phyloP scores from a whole-genome alignment of 2,329 filamentous ascomycete genomes.

The Fusarium equiseti region DNA sequence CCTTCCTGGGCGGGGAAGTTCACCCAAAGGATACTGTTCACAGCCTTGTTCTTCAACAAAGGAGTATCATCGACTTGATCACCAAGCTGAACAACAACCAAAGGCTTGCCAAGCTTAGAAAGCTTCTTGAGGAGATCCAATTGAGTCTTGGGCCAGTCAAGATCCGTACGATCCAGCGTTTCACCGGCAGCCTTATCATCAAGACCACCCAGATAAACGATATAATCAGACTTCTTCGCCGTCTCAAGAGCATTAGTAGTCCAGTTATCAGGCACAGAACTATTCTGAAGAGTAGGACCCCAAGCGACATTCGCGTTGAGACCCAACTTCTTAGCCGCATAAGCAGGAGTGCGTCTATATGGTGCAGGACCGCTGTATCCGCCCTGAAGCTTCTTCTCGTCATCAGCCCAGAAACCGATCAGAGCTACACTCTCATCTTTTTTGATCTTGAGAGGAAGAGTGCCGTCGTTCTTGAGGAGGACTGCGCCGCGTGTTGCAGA shows the following conservation, averaged over 20 bases:
- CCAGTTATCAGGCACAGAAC: neutral
- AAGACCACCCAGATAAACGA: constrained; percentile 9
- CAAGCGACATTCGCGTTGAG: neutral
- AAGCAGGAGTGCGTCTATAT: neutral
- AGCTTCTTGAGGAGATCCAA: neutral
- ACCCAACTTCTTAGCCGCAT: constrained; percentile 4
- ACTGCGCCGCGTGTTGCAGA: constrained; percentile 6
- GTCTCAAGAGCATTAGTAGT: neutral
- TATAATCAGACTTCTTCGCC: constrained; percentile 7
- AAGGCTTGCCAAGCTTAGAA: neutral
- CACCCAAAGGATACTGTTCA: constrained; percentile 23
- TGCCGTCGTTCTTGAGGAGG: neutral
- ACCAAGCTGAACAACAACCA: constrained; percentile 2
- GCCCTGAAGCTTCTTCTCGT: neutral
- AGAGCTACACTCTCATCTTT: neutral
- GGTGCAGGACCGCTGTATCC: constrained; percentile 6
- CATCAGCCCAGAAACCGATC: constrained; percentile 9
- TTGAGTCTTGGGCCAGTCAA: constrained; percentile 11
- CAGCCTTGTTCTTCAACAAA: constrained; percentile 2
- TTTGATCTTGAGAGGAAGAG: neutral
- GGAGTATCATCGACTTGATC: neutral
- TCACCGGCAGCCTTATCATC: constrained; percentile 14
- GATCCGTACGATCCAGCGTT: neutral
- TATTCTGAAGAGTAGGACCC: constrained; percentile 8
- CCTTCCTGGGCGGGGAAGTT: constrained; percentile 21